Evolutionary conservation across 805 yeast species (phyloP).

Genomic region (Grigorovia jiainica): DNA sequence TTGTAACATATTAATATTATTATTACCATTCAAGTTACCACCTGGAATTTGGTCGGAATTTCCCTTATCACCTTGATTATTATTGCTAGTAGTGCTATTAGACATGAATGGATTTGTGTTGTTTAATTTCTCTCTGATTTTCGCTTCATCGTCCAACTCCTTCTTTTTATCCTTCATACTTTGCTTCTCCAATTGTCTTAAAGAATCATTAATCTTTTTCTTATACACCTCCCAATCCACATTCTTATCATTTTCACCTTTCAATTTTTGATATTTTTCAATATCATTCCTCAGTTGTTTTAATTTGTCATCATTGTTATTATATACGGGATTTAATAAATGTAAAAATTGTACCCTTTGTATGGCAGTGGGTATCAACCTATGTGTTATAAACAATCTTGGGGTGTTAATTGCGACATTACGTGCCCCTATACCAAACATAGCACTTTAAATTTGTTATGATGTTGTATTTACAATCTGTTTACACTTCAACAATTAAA

Average conservation of each 20-base stretch:
- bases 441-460: too few species aligned
- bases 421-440: too few species aligned
- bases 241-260: conserved; percentile 9
- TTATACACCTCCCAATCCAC: conserved; percentile 13
- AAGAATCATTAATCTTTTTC: conserved; percentile 17
- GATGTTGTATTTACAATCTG: too few species aligned
- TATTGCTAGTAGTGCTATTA: neutral
- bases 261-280: conserved; percentile 15
- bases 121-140: conserved; percentile 6
- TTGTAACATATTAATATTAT: conserved; percentile 30
- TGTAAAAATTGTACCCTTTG: too few species aligned
- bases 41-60: neutral
- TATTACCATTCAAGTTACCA: conserved; percentile 7
- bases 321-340: neutral
- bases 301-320: conserved; percentile 20
- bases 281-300: conserved; percentile 17
- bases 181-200: conserved; percentile 16
- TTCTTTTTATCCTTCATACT: neutral
- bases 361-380: too few species aligned
- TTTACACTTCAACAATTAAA: too few species aligned
- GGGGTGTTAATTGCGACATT: too few species aligned
- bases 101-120: neutral
- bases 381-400: too few species aligned
- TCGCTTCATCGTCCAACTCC: neutral
- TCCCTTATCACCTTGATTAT: too few species aligned